phyloP scores from a whole-genome alignment of 2,329 filamentous ascomycete species.

The Colletotrichum noveboracense region DNA sequence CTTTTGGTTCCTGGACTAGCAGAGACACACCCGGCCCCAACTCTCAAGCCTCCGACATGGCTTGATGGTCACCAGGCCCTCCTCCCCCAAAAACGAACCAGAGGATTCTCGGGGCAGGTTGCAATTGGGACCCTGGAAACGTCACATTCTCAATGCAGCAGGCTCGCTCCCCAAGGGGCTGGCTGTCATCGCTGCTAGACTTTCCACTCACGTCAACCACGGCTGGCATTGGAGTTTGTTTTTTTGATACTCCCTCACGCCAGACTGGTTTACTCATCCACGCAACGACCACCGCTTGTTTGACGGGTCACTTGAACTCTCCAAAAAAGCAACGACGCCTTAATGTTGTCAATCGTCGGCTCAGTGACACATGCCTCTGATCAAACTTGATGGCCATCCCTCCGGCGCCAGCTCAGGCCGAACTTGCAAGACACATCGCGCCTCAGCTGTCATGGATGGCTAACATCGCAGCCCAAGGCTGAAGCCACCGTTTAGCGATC shows the following conservation, averaged over 20 bases:
- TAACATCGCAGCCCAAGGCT: neutral
- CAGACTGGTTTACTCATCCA: neutral
- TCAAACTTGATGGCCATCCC: neutral
- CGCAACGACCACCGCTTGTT: constrained; percentile 9
- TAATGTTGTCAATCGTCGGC: neutral
- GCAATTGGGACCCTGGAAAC: constrained; percentile 10
- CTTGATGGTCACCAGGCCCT: constrained; percentile 1
- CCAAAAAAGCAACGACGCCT: neutral
- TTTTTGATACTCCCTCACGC: neutral
- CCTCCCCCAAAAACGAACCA: neutral
- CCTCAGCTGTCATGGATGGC: neutral
- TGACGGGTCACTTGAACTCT: constrained; percentile 1
- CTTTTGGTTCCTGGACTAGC: constrained; percentile 9
- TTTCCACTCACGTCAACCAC: neutral
- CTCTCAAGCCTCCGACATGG: neutral
- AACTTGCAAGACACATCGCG: neutral
- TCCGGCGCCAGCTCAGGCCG: neutral
- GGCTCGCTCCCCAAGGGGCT: neutral
- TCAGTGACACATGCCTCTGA: neutral
- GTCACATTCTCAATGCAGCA: constrained; percentile 7
- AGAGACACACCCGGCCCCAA: constrained; percentile 8
- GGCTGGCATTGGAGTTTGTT: neutral
- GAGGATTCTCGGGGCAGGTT: neutral
- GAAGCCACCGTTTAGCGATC: neutral
- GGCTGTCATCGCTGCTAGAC: neutral